A percentile compares a stretch with the other conserved stretches of the same genome.
phyloP scores from a whole-genome alignment of 352 stramenopile genomes.

The Globisporangium echinulatum region DNA sequence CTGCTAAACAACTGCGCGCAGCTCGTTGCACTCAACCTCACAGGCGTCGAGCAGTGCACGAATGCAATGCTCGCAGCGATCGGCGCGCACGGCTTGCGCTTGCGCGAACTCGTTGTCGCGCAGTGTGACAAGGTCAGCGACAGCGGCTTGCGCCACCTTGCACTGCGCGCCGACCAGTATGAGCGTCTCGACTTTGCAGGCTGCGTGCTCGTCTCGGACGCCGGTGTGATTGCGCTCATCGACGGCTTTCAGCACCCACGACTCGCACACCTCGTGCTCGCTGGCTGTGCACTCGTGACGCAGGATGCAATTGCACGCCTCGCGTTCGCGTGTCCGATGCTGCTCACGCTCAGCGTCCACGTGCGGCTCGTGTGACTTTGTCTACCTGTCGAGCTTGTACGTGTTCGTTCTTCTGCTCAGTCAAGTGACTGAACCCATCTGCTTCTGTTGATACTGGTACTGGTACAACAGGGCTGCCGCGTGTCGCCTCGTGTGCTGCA shows the following conservation, averaged over 20 bases:
- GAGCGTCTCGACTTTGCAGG: constrained; percentile 58
- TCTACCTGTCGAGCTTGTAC: no score
- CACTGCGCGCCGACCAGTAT: constrained; percentile 45
- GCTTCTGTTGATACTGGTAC: not conserved
- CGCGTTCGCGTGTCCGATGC: constrained; percentile 52
- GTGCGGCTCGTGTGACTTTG: constrained; percentile 5
- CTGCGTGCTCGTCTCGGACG: constrained; percentile 46
- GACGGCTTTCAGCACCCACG: constrained; percentile 46
- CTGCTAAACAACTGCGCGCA: constrained; percentile 51
- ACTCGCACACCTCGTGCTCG: constrained; percentile 52
- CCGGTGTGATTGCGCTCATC: constrained; percentile 39
- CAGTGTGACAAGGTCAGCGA: constrained; percentile 66
- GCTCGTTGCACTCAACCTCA: constrained; percentile 47
- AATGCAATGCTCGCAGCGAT: constrained; percentile 57
- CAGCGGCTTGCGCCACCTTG: constrained; percentile 41
- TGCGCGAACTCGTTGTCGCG: constrained; percentile 47
- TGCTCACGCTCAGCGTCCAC: constrained; percentile 62
- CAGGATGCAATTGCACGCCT: constrained; percentile 56
- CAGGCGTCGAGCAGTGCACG: constrained; percentile 43
- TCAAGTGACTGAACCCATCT: not conserved
- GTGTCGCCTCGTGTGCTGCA: constrained; percentile 53
- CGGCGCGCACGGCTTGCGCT: constrained; percentile 17
- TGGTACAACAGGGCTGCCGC: constrained; percentile 31
- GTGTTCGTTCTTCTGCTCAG: not conserved
- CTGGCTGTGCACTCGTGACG: constrained; percentile 49